phyloP scores from a whole-genome alignment of 1,284 basidiomycete genomes.

The Meripilus lineatus region DNA sequence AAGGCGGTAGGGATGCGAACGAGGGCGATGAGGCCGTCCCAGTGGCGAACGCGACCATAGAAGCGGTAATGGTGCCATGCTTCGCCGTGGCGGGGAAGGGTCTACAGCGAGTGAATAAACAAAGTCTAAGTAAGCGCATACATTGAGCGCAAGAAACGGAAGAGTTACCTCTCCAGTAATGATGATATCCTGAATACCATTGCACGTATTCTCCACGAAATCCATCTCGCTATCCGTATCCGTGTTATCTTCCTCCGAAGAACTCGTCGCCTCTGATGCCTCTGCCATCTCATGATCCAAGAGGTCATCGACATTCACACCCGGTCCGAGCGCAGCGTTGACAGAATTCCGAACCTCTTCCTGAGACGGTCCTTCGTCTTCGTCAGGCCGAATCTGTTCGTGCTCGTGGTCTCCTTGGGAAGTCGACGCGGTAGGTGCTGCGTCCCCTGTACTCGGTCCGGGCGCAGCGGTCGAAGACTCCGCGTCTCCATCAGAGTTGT shows the following conservation, averaged over 20 bases:
- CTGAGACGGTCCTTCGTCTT: slow-evolving; percentile 1
- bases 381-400: slow-evolving; percentile 11
- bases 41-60: slow-evolving; percentile 59
- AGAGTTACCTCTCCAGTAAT: slow-evolving; percentile 47
- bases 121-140: background rate
- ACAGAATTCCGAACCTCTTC: slow-evolving; percentile 2
- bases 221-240: slow-evolving; percentile 10
- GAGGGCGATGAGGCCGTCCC: slow-evolving; percentile 66
- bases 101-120: slow-evolving; percentile 28
- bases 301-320: slow-evolving; percentile 24
- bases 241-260: slow-evolving; percentile 5
- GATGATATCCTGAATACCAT: slow-evolving; percentile 52
- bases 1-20: slow-evolving; percentile 41
- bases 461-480: background rate
- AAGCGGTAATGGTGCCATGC: slow-evolving; percentile 59
- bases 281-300: slow-evolving; percentile 22
- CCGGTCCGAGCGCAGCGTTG: slow-evolving; percentile 13
- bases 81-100: slow-evolving; percentile 47
- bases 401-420: slow-evolving; percentile 9
- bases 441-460: background rate
- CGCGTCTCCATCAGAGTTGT: slow-evolving; percentile 16
- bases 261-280: slow-evolving; percentile 14
- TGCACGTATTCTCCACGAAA: slow-evolving; percentile 31
- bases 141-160: slow-evolving; percentile 6
- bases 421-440: background rate